Base-by-base conservation (phyloP, 2,329 filamentous ascomycete genomes). In the Cercospora zeae-maydis region DNA sequence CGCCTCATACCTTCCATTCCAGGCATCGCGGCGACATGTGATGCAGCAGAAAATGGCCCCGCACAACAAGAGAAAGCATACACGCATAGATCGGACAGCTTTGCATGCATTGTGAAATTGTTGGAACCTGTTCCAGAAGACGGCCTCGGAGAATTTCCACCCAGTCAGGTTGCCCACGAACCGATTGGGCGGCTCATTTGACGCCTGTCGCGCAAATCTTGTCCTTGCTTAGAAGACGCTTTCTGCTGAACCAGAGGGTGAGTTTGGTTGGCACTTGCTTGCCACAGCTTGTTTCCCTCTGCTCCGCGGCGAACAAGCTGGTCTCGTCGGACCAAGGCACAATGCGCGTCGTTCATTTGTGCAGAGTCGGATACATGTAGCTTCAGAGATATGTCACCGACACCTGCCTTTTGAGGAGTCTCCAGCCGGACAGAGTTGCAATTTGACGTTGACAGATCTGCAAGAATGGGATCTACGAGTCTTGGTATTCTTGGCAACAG, bases 391-490 rank as follows among this genome's bases (percentile, higher is more conserved):
- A 34, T 49, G 49, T 13, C 49, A 27, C 30, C 21, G 34, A 52
- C 58, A 64, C 62, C 62, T 64, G 58, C 62, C 62, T 58, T 3
- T 58, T 64, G 30, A 19, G 58, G 58, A 27, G 52, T 13, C 33
- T 37, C 24, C 59, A 51, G 52, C 57, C 61, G 61, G 42, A 49
- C 49, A 59, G 55, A 51, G 61, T 63, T 51, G 34, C 55, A 63
- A 27, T 63, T 36, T 58, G 56, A 59, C 31, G 61, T 59, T 52
- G 21, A 53, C 14, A 63, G 61, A 63, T 63, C 51, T 30, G 34
- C 61, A 51, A 54, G 49, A 39, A 58, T 42, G 42, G 36, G 47
- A 57, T 24, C 37, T 42, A 21, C 54, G 24, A 19, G 37, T 39
- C 54, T 31, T 31, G 36, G 34, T 16, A 7, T 4, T 42, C 59